Base-by-base conservation (phyloP, 306 rosid species). In the Citrullus mucosospermus region DNA sequence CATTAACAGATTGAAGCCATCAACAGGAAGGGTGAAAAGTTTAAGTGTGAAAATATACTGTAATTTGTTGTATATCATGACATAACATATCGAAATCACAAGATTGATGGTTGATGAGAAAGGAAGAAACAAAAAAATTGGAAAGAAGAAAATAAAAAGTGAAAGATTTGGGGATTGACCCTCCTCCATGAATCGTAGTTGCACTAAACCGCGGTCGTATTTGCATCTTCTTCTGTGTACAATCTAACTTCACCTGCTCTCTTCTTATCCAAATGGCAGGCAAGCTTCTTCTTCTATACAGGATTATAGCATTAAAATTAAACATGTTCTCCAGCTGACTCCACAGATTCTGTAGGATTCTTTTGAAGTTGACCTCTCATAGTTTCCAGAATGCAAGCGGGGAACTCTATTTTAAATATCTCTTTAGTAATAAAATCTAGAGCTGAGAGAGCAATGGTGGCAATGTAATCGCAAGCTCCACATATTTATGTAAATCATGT, bases 231-330 rank as follows among this genome's bases (percentile, higher is more conserved):
- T 55, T 53, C 32, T 20, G 82, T 88, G 89, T 86, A 88, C 87
- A 88, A 82, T 71, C 88, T 85, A 80, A 80, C 85, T 82, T 83
- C 78, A 82, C 75, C 85, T 87, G 88, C 90, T 81, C 89, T 87
- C 90, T 78, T 95, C 91, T 61, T 59, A 39, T 95, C 80, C 86
- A 79, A 58, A 93, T 90, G 87, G 88, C 91, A 90, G 92, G 97
- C 96, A 81, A 85, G 91, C 57, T 16, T 53, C n/a, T 51, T 51
- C 43, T 83, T 88, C 97, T 93, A 89, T 93, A 93, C 97, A 93
- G 83, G 93, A 91, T 84, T 71, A 80, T 87, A 85, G 88, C 87
- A 83, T 61, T 53, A 87, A 83, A 80, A 84, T 88, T 69, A 77
- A 84, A 68, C 88, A 76, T 71, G 85, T 58, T 67, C 75, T 77